Percentiles rank a stretch among this genome's conserved stretches.
phyloP scores from a whole-genome alignment of 2,329 filamentous ascomycete species.

The Fusarium liriodendri region DNA sequence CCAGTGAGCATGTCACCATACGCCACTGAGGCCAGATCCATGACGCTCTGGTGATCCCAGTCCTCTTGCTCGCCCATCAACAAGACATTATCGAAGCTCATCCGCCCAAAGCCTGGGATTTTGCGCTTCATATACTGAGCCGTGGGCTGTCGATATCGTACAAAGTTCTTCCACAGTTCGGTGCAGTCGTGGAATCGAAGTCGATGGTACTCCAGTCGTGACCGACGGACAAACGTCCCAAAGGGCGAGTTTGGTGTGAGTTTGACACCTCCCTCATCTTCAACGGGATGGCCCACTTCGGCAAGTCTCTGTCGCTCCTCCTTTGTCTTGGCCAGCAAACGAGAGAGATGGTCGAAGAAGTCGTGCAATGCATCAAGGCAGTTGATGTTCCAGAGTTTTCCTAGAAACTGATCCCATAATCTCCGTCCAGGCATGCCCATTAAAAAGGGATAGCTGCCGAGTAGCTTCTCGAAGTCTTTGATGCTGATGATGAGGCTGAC shows the following conservation, averaged over 20 bases:
- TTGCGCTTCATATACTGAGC: constrained; percentile 73
- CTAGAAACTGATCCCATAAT: constrained; percentile 89
- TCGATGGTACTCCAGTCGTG: constrained; percentile 81
- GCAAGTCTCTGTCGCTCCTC: constrained; percentile 68
- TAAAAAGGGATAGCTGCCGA: constrained; percentile 62
- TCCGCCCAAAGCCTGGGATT: constrained; percentile 66
- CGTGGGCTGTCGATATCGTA: constrained; percentile 83
- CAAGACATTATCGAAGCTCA: constrained; percentile 69
- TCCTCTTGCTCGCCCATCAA: constrained; percentile 61
- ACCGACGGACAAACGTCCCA: constrained; percentile 81
- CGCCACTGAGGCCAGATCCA: constrained; percentile 58
- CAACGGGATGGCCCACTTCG: constrained; percentile 56
- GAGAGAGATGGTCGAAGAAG: constrained; percentile 74
- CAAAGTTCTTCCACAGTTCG: constrained; percentile 84
- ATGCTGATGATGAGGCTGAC: constrained; percentile 66
- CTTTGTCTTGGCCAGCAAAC: constrained; percentile 70
- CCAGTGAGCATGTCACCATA: constrained; percentile 66
- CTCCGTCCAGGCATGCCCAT: constrained; percentile 76
- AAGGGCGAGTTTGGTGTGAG: constrained; percentile 82
- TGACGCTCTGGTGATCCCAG: constrained; percentile 57
- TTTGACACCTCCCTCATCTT: constrained; percentile 66
- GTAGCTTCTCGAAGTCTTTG: constrained; percentile 69
- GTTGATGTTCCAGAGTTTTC: constrained; percentile 84
- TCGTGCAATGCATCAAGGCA: constrained; percentile 83
- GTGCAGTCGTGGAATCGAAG: constrained; percentile 84